Evolutionary conservation across 495 filamentous ascomycete genomes (phyloP), one percentile per base, ranked within the genome.

Genomic region (Astrothelium macrocarpum): DNA sequence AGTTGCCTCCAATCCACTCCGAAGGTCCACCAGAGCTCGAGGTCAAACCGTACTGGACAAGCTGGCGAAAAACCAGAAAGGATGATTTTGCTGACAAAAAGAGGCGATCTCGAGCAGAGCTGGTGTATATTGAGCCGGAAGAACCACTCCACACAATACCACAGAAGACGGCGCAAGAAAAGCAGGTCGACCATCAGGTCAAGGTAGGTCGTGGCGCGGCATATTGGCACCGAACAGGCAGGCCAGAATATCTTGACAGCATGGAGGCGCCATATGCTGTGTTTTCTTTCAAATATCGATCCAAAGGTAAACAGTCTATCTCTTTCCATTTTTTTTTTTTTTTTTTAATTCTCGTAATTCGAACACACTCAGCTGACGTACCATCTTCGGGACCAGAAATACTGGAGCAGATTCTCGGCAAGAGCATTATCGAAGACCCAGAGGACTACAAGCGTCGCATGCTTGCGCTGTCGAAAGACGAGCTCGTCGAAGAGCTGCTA

Each of bases 261-360:
- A 66, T 76, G 53, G 69, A 74, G 28, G 68, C 68, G 29, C 78
- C 79, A 31, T 81, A 80, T 62, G 79, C 79, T 2, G 73, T 78
- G 0, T 81, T 81, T 66, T 59, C 70, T 12, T 81, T 81, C 72
- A 78, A 76, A 53, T 81, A 81, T 65, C 72, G 78, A 7, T 68
- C 67, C 36, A 70, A 65, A 60, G 69, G 66, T 64, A 42, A 39
- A 31, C 14, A 5, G 5, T 14, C 34, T 39, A 5, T 39, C 5
- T 39, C 14, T 45, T 71, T 53, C 42, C 31, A 3, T 62, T 60
- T 4, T 31, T 42, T 32, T 4, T 25, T 5, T 56, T 61, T 14
- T 34, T 36, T 18, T n/a, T 70, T 2, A 28, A 65, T 2, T 58
- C n/a, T n/a, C n/a, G n/a, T n/a, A n/a, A n/a, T n/a, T n/a, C n/a